Percentiles rank a stretch among this genome's conserved stretches.
Evolutionary conservation across 225 moss, liverwort and hornwort genomes (phyloP).

Genomic region (Straminergon stramineum): DNA sequence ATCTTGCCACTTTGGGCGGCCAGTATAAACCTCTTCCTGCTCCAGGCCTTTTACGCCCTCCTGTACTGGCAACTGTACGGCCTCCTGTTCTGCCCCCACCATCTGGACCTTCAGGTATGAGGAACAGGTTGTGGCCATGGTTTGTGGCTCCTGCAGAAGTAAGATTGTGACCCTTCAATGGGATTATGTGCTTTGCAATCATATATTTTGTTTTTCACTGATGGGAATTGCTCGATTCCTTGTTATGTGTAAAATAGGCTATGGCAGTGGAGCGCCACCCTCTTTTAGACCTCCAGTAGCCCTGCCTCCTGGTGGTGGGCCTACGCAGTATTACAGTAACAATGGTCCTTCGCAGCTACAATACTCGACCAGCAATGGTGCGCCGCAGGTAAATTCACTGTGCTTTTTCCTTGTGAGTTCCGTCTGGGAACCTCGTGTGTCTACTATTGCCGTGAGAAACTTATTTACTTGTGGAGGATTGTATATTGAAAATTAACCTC

Average conservation of each 20-base stretch:
- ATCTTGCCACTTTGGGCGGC: constrained; percentile 65
- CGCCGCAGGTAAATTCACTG: constrained; percentile 30
- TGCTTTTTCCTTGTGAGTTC: background rate
- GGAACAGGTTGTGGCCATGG: background rate
- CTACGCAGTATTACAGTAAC: constrained; percentile 35
- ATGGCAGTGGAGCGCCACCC: constrained; percentile 43
- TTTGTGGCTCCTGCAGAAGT: background rate
- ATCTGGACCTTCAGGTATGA: constrained; percentile 65
- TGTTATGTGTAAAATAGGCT: constrained; percentile 13
- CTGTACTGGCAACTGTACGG: constrained; percentile 61
- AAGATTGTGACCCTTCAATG: background rate
- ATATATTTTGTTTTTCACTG: background rate
- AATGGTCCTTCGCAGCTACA: constrained; percentile 44
- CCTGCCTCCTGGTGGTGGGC: constrained; percentile 28
- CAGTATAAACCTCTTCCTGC: constrained; percentile 78
- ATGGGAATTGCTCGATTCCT: background rate
- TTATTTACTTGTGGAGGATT: background rate
- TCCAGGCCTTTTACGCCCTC: constrained; percentile 67
- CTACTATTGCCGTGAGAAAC: background rate
- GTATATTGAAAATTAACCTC: background rate
- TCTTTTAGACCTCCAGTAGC: constrained; percentile 42
- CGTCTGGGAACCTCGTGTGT: background rate
- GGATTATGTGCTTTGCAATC: background rate
- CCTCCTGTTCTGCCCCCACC: constrained; percentile 90
- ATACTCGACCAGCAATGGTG: constrained; percentile 37